Evolutionary conservation across 2,329 filamentous ascomycete genomes (phyloP), one percentile per base, ranked within the genome.

Genomic region (Anisogramma anomala): DNA sequence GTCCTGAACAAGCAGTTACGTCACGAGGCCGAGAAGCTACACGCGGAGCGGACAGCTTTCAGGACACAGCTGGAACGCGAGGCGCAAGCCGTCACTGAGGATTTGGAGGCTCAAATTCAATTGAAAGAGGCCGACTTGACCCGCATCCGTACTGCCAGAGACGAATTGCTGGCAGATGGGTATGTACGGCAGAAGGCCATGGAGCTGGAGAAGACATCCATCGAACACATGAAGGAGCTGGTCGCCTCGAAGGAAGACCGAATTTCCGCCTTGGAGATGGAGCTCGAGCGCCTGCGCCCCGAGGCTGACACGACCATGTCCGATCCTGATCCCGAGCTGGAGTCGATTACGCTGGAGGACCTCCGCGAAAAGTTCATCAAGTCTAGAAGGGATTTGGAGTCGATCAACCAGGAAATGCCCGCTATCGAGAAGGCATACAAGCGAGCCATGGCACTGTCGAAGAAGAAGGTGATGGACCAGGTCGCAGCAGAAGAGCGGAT

Each of bases 361-460:
- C 65, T 96, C 39, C 79, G 79, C 23, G 65, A 71, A 41, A 86
- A 82, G 58, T 82, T 87, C 52, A 69, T 73, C 43, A 83, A 80
- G 49, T 63, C 96, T 36, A 78, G 87, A 53, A 79, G 76, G 50
- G 84, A 94, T 56, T 89, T 88, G 55, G 71, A 79, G 32, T 77
- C 91, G 39, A 81, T 98, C 49, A 88, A 86, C 53, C 80, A 81
- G 49, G 91, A 98, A 61, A 62, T 98, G 41, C 81, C 85, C 3
- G 84, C 86, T 0, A 85, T 98, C 67, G 87, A 94, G 57, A 79
- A 78, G 39, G 89, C 89, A 0, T 95, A 87, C 68, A 94, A 84
- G 60, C 89, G 88, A 60, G 84, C 88, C 39, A 85, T 88, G 56
- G 78, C 79, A 17, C 62, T 94, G 43, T 87, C 87, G 6, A 80